Percentiles rank a stretch among this genome's conserved stretches.
Conservation (phyloP, 768 basidiomycete species). For the Kwoniella dejecticola region DNA sequence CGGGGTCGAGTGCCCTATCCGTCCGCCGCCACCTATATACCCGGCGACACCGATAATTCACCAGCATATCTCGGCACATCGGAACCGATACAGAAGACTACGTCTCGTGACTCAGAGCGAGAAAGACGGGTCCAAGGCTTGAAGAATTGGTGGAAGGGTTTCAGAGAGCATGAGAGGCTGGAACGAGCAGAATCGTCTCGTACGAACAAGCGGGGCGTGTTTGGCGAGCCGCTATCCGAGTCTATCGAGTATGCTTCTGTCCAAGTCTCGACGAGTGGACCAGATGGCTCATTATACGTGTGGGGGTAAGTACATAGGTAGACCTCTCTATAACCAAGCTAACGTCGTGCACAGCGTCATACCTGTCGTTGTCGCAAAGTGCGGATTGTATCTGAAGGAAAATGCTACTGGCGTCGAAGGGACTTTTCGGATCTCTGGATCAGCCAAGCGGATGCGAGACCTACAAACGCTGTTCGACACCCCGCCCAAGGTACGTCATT, state of each 20-base stretch:
- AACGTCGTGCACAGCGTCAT: constrained; percentile 66
- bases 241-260: constrained; percentile 84
- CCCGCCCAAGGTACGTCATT: constrained; percentile 71
- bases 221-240: constrained; percentile 80
- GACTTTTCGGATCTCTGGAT: constrained; percentile 94
- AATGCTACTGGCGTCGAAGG: constrained; percentile 91
- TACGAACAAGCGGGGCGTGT: constrained; percentile 60
- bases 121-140: constrained; percentile 35
- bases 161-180: constrained; percentile 18
- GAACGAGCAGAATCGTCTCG: neutral
- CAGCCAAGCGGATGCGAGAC: constrained; percentile 91
- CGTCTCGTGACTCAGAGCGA: constrained; percentile 33
- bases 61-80: constrained; percentile 30
- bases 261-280: constrained; percentile 86
- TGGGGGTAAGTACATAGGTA: constrained; percentile 51
- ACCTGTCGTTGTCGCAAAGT: constrained; percentile 96
- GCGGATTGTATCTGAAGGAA: constrained; percentile 92
- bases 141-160: constrained; percentile 52
- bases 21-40: constrained; percentile 37
- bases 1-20: constrained; percentile 45
- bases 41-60: constrained; percentile 39
- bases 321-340: constrained; percentile 11
- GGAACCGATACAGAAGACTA: constrained; percentile 29
- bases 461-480: constrained; percentile 87
- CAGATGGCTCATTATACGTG: constrained; percentile 56